Evolutionary conservation across 2,329 filamentous ascomycete species (phyloP).

Genomic region (Fusarium papillatum): DNA sequence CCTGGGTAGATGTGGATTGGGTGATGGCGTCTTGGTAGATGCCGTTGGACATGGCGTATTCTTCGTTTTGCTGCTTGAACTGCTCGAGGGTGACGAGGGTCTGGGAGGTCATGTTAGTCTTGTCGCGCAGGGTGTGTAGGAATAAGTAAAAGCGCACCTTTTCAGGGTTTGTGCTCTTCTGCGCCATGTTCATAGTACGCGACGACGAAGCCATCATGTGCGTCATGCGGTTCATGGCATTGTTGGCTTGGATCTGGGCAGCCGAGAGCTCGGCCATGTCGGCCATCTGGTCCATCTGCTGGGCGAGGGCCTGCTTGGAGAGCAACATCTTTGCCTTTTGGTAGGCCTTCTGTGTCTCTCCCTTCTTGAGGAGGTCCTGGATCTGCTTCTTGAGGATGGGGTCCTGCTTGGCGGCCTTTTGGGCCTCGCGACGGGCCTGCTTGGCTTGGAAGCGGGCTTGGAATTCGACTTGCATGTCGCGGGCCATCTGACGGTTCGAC

Average conservation of each 20-base stretch:
- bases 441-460: conserved; percentile 75
- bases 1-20: conserved; percentile 51
- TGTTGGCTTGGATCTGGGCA: conserved; percentile 75
- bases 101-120: conserved; percentile 43
- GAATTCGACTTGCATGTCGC: conserved; percentile 75
- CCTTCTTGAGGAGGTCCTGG: conserved; percentile 72
- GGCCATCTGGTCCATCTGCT: conserved; percentile 75
- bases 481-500: conserved; percentile 70
- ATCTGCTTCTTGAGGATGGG: conserved; percentile 74
- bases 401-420: conserved; percentile 73
- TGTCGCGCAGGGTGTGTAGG: background rate
- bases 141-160: conserved; percentile 52
- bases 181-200: conserved; percentile 69
- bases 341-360: conserved; percentile 73
- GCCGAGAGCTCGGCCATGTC: conserved; percentile 73
- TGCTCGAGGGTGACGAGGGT: conserved; percentile 73
- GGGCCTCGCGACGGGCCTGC: conserved; percentile 71
- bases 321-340: conserved; percentile 75
- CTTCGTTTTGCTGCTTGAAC: conserved; percentile 73
- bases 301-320: conserved; percentile 71
- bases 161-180: conserved; percentile 71
- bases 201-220: conserved; percentile 73
- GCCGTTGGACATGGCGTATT: conserved; percentile 74
- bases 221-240: conserved; percentile 75
- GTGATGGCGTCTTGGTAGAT: conserved; percentile 91